Base-by-base conservation (phyloP, 2,329 filamentous ascomycete species). In the Neonectria sp. region DNA sequence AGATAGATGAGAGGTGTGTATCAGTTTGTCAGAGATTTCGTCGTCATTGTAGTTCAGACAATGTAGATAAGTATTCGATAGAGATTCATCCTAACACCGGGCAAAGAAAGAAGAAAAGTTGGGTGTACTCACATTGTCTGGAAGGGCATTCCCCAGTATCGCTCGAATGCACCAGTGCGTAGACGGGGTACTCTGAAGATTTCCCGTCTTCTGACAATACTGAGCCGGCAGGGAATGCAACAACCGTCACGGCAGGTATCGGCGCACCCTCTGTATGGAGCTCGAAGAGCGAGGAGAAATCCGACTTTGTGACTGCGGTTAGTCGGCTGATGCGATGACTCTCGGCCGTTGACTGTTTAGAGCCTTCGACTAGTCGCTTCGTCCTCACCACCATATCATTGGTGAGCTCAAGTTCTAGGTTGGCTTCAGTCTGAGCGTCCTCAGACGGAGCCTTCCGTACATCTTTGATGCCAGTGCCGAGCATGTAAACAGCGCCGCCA, bases 41-140 rank as follows among this genome's bases (percentile, higher is more conserved):
- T 96, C 95, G 91, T 97, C 95, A 97, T 84, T 88, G 88, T 82
- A 85, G 84, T 92, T 97, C 95, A 95, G 95, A 93, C 95, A 98
- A 98, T 98, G 95, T 98, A 98, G 95, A 98, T 98, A 98, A 98
- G 95, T 95, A 94, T 96, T 97, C 88, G 82, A 86, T 86, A 35
- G 67, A 88, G 83, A 82, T 87, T 97, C 95, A 98, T 98, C 95
- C 95, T 92, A 86, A 88, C 82, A 87, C 82, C 65, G 60, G 86
- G 79, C 76, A 52, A 57, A 70, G 70, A 49, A 45, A 46, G 67
- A 67, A 69, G 60, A 70, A 46, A 45, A 70, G 68, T 65, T 48
- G 40, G 31, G 27, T 27, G 25, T 64, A 93, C 95, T 94, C 89
- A 99, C 95, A 91, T 90, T 98, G 95, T 82, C 92, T 91, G 70